phyloP scores from a whole-genome alignment of 2,329 filamentous ascomycete genomes.

The Knoxdaviesia proteae region DNA sequence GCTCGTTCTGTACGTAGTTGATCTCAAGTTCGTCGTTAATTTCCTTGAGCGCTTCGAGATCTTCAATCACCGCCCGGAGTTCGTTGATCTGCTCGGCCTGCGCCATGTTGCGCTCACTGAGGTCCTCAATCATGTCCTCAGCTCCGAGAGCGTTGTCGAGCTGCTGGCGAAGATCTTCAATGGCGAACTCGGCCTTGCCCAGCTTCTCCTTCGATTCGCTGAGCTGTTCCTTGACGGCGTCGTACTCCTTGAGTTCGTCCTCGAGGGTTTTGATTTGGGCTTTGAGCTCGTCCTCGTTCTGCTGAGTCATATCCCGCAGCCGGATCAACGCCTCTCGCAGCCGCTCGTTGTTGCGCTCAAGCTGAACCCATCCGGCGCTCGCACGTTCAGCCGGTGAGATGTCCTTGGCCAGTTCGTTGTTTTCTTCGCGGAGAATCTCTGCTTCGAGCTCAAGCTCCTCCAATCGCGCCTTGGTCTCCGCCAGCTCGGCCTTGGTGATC shows the following conservation, averaged over 20 bases:
- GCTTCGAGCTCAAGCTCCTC: slow-evolving; percentile 80
- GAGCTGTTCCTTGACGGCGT: slow-evolving; percentile 46
- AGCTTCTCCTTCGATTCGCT: slow-evolving; percentile 53
- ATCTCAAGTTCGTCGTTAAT: slow-evolving; percentile 87
- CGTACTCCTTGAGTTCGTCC: slow-evolving; percentile 49
- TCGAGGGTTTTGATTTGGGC: slow-evolving; percentile 56
- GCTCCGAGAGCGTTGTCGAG: slow-evolving; percentile 73
- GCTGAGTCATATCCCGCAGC: slow-evolving; percentile 69
- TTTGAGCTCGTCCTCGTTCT: slow-evolving; percentile 61
- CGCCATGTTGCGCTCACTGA: slow-evolving; percentile 70
- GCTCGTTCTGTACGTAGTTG: slow-evolving; percentile 82
- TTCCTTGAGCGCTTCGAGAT: slow-evolving; percentile 76
- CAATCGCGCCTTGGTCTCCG: slow-evolving; percentile 49
- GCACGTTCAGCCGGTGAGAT: slow-evolving; percentile 77
- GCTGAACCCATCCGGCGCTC: slow-evolving; percentile 72
- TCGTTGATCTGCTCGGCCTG: slow-evolving; percentile 71
- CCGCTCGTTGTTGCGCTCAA: slow-evolving; percentile 78
- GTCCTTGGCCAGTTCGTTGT: slow-evolving; percentile 60
- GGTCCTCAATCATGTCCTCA: slow-evolving; percentile 84
- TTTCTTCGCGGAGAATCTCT: slow-evolving; percentile 73
- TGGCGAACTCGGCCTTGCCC: slow-evolving; percentile 46
- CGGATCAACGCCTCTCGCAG: slow-evolving; percentile 68
- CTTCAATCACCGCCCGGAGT: slow-evolving; percentile 61
- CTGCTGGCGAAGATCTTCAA: slow-evolving; percentile 76
- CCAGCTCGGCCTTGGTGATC: slow-evolving; percentile 58